Evolutionary conservation across 257 asterid genomes (phyloP), one percentile per base, ranked within the genome.

Genomic region (Nemophila menziesii): DNA sequence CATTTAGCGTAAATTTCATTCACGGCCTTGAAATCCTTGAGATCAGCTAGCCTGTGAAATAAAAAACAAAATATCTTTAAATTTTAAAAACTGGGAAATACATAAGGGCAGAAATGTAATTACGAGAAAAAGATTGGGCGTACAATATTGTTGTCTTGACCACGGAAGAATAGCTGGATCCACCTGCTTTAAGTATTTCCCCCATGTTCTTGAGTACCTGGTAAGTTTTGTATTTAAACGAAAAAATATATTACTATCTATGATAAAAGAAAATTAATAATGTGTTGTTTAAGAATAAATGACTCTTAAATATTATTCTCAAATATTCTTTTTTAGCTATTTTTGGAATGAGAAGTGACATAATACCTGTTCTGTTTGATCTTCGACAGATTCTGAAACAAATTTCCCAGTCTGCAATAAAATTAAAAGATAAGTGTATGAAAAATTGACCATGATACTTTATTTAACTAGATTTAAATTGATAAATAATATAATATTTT

Each of bases 61-160:
- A 41, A 39, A 22, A 51, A 59, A 33, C 49, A 22, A 15, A 19
- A 22, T 15, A 16, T n/a, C n/a, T 29, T 40, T 58, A 29, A 68
- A 16, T 45, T 39, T 39, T 36, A 43, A 26, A 18, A 52, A 21
- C 11, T 34, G 24, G 39, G 46, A 41, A 51, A 13, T 27, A 39
- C 57, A 13, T 13, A 26, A 26, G 33, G 5, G 5, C 10, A 26
- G 5, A 26, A 26, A 26, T 26, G 33, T 26, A 26, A 34, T 40
- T 8, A 45, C 16, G 16, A 46, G 52, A 33, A 42, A 29, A 12
- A 15, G 22, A 47, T 51, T 41, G 49, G 36, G 57, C 94, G 12
- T 51, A 90, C 99, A 90, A 70, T 61, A 90, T 90, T 40, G 99
- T 90, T 29, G 99, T 90, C 92, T 90, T 90, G 56, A 85, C 99